Percentiles rank a stretch among this genome's conserved stretches.
Conservation (phyloP, 106 monocot genomes). For the Allium fistulosum region DNA sequence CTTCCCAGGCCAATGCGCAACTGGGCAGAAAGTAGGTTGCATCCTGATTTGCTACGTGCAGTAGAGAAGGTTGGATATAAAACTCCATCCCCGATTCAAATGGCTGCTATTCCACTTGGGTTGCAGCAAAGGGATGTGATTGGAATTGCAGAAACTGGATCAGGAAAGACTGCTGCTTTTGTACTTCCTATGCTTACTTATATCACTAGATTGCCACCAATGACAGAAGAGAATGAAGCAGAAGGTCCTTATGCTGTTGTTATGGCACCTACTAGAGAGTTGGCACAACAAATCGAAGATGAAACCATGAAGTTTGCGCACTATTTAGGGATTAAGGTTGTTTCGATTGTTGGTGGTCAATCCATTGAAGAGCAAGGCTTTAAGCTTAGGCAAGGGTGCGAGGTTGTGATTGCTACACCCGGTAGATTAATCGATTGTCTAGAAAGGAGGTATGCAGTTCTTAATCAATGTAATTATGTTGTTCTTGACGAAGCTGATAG, state of each 20-base stretch:
- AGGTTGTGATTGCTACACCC: slow-evolving; percentile 96
- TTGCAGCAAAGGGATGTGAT: slow-evolving; percentile 98
- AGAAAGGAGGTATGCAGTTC: slow-evolving; percentile 86
- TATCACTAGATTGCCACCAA: slow-evolving; percentile 73
- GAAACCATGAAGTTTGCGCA: slow-evolving; percentile 96
- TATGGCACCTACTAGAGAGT: slow-evolving; percentile 95
- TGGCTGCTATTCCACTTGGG: slow-evolving; percentile 95
- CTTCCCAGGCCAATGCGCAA: slow-evolving; percentile 83
- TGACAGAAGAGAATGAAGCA: slow-evolving; percentile 86
- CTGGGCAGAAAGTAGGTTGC: slow-evolving; percentile 76
- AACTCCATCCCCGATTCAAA: slow-evolving; percentile 88
- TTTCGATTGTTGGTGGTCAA: slow-evolving; percentile 98
- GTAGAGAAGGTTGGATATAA: slow-evolving; percentile 91
- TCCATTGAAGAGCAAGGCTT: slow-evolving; percentile 99
- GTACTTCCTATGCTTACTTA: slow-evolving; percentile 94
- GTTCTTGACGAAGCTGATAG: slow-evolving; percentile 98
- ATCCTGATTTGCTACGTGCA: slow-evolving; percentile 63
- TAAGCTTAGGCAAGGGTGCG: slow-evolving; percentile 87
- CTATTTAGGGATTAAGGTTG: slow-evolving; percentile 90
- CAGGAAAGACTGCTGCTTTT: slow-evolving; percentile 93
- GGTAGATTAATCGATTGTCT: slow-evolving; percentile 86
- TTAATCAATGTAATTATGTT: slow-evolving; percentile 99
- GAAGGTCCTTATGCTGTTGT: slow-evolving; percentile 97
- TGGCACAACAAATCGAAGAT: slow-evolving; percentile 96
- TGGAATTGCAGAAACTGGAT: slow-evolving; percentile 95